Evolutionary conservation across 768 basidiomycete genomes (phyloP), one percentile per base, ranked within the genome.

Genomic region (Hirschioporus abietinus): DNA sequence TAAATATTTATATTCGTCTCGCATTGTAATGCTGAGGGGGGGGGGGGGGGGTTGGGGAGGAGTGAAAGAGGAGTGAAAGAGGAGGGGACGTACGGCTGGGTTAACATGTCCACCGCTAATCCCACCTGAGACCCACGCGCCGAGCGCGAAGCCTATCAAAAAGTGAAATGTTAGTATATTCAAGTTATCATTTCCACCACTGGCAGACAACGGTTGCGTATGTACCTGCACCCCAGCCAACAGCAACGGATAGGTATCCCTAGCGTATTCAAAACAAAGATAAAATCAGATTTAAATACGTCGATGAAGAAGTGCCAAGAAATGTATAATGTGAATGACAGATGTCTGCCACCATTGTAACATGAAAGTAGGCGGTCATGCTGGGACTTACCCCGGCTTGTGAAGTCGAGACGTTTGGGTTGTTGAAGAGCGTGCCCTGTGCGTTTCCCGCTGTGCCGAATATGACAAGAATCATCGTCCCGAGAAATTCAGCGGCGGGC

Each of bases 91-190:
- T 42, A 68, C 69, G 20, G 78, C 76, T 18, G 78, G 78, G 60
- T 79, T 79, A 64, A 79, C 73, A 66, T 92, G 90, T 34, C 89
- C 90, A 7, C 88, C 90, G 60, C 90, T 90, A 66, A 90, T 82
- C 60, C 87, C 86, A 63, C 82, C 82, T 24, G 82, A 82, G 3
- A 86, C 81, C 88, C 88, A 91, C 10, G 88, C 88, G 35, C 88
- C 90, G 74, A 91, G 77, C 10, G 86, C 84, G 2, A 84, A 78
- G 23, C 88, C 80, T 81, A 15, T 15, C 42, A 52, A 12, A 20
- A 52, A 15, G 1, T 3, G 42, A 52, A 52, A 20, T 52, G 12
- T 52, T 3, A 52, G 64, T 63, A n/a, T 35, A 66, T 34, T 36
- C 34, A 58, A 17, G 58, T 23, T 25, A 17, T 30, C 42, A 9